Conservation (phyloP, 2,329 filamentous ascomycete species). For the Talaromyces piceae region DNA sequence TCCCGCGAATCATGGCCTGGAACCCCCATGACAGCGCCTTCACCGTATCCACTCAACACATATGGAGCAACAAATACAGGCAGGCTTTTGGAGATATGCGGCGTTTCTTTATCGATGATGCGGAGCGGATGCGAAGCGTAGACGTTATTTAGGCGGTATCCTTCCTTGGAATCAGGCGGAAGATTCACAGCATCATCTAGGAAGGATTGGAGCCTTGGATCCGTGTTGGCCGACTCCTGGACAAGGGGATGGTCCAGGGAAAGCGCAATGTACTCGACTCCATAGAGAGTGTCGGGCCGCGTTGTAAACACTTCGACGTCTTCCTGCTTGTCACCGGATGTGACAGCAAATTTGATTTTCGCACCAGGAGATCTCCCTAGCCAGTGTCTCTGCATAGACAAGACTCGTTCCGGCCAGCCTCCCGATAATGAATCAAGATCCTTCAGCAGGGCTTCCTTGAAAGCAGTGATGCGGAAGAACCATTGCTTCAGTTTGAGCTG, state of each 20-base stretch:
- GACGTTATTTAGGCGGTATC: conserved; percentile 58
- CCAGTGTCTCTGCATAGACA: conserved; percentile 83
- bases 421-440: conserved; percentile 61
- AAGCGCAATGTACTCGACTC: conserved; percentile 76
- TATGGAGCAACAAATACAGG: conserved; percentile 80
- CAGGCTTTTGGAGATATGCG: conserved; percentile 38
- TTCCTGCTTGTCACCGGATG: conserved; percentile 25
- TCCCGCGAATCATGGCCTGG: conserved; percentile 77
- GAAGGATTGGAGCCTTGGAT: conserved; percentile 60
- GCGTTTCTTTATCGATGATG: conserved; percentile 46
- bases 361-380: conserved; percentile 71
- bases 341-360: conserved; percentile 61
- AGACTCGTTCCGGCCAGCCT: conserved; percentile 74
- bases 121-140: conserved; percentile 58
- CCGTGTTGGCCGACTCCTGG: conserved; percentile 49
- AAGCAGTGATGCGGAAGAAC: conserved; percentile 80
- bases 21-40: conserved; percentile 86
- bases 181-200: conserved; percentile 52
- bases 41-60: conserved; percentile 76
- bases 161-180: conserved; percentile 49
- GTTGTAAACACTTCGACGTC: conserved; percentile 73
- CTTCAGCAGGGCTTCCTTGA: conserved; percentile 62
- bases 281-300: conserved; percentile 77
- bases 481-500: conserved; percentile 75
- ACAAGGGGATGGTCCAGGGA: conserved; percentile 67